Percentiles rank a stretch among this genome's conserved stretches.
Conservation (phyloP, 2,329 filamentous ascomycete species). For the Ceratocystis harringtonii region DNA sequence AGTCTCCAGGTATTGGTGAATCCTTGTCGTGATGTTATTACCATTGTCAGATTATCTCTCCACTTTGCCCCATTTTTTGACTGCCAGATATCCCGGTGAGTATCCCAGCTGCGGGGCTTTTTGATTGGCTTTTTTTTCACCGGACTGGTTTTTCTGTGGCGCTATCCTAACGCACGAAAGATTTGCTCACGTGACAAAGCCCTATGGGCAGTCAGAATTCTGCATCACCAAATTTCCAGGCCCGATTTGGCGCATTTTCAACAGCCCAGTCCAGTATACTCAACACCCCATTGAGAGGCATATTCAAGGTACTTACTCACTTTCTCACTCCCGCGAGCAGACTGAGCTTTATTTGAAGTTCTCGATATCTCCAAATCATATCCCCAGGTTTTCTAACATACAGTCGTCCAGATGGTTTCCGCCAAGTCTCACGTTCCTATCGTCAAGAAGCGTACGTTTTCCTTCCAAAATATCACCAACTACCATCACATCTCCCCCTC, state of each 20-base stretch:
- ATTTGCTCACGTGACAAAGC: conserved; percentile 24
- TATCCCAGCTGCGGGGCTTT: not conserved
- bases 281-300: conserved; percentile 27
- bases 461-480: conserved; percentile 15
- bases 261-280: conserved; percentile 20
- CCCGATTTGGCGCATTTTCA: conserved; percentile 25
- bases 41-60: not conserved
- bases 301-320: conserved; percentile 28
- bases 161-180: conserved; percentile 17
- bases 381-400: conserved; percentile 13
- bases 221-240: conserved; percentile 27
- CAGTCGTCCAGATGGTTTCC: conserved; percentile 67
- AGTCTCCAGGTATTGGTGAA: not conserved
- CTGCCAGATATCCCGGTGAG: conserved; percentile 9
- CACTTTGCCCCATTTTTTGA: conserved; percentile 6
- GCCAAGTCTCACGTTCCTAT: conserved; percentile 99
- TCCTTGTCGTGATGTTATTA: not conserved
- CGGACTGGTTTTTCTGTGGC: conserved; percentile 10
- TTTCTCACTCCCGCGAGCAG: conserved; percentile 15
- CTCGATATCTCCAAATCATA: not conserved
- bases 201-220: conserved; percentile 23
- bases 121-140: not conserved
- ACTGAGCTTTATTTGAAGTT: conserved; percentile 13
- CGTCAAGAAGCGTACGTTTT: conserved; percentile 94
- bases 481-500: not conserved